These are phyloP conservation scores for Talaromyces pinophilus DNA, from an alignment of 2,329 filamentous ascomycete genomes.

Conservation along the genomic window DNA sequence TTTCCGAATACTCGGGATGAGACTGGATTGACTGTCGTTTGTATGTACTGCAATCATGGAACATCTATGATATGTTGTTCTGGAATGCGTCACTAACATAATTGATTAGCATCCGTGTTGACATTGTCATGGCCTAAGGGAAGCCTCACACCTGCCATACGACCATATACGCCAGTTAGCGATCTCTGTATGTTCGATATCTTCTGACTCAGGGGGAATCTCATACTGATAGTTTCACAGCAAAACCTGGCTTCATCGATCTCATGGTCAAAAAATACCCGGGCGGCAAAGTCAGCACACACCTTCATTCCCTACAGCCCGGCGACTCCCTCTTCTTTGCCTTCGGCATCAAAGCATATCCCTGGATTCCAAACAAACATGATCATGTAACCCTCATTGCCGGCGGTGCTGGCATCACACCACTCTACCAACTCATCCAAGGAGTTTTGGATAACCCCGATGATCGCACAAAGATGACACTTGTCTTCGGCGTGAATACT, in stretches of 20 bases:
- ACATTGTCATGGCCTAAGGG: conserved; percentile 62
- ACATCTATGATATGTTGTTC: background rate
- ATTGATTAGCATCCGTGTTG: conserved; percentile 55
- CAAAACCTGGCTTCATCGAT: conserved; percentile 61
- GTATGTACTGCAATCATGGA: conserved; percentile 10
- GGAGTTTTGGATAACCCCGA: conserved; percentile 63
- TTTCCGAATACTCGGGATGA: conserved; percentile 18
- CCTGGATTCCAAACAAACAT: conserved; percentile 54
- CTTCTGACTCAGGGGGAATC: no score
- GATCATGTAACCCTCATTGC: conserved; percentile 65
- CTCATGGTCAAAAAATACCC: conserved; percentile 70
- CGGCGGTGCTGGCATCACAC: conserved; percentile 72
- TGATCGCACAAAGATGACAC: conserved; percentile 63
- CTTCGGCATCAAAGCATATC: conserved; percentile 55
- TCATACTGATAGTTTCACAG: conserved; percentile 35
- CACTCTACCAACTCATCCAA: conserved; percentile 64
- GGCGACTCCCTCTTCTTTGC: conserved; percentile 63
- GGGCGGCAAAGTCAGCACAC: conserved; percentile 62
- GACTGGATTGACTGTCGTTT: conserved; percentile 20
- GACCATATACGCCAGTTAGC: conserved; percentile 68
- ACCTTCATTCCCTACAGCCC: conserved; percentile 66
- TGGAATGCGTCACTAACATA: background rate
- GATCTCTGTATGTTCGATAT: conserved; percentile 45
- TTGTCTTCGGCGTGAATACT: conserved; percentile 67
- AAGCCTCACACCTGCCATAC: conserved; percentile 59